These are phyloP conservation scores for Sporormia fimetaria DNA, from an alignment of 495 filamentous ascomycete genomes.

Conservation along the genomic window DNA sequence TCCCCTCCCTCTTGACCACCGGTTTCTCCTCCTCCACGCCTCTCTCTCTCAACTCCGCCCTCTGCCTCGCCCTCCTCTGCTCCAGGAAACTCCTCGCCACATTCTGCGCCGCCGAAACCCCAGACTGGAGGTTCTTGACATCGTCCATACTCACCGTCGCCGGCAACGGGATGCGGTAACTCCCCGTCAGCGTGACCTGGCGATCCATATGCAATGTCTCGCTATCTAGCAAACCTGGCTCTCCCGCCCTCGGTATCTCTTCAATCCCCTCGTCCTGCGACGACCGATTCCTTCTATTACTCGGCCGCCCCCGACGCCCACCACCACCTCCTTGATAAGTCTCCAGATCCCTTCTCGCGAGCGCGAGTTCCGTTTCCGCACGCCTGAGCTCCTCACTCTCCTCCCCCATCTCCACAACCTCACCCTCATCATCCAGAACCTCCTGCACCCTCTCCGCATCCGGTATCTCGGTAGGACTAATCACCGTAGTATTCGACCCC, in stretches of 20 bases:
- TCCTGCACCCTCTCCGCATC: neutral
- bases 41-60: neutral
- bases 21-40: neutral
- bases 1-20: neutral
- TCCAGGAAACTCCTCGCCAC: conserved; percentile 21
- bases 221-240: neutral
- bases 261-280: conserved; percentile 15
- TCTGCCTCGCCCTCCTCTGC: conserved; percentile 7
- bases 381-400: conserved; percentile 12
- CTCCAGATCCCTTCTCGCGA: conserved; percentile 14
- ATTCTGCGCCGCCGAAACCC: conserved; percentile 17
- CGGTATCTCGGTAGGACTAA: neutral
- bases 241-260: conserved; percentile 12
- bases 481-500: neutral
- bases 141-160: conserved; percentile 18
- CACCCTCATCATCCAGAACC: neutral
- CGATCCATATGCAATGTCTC: neutral
- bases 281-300: neutral
- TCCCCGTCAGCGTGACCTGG: conserved; percentile 19
- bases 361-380: conserved; percentile 15
- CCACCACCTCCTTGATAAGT: too few species aligned
- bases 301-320: neutral
- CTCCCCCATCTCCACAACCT: conserved; percentile 1
- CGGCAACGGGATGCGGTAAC: conserved; percentile 23
- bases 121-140: conserved; percentile 20